Evolutionary conservation across 225 moss, liverwort and hornwort genomes (phyloP), one percentile per base, ranked within the genome.

Genomic region (Pleurozium schreberi): DNA sequence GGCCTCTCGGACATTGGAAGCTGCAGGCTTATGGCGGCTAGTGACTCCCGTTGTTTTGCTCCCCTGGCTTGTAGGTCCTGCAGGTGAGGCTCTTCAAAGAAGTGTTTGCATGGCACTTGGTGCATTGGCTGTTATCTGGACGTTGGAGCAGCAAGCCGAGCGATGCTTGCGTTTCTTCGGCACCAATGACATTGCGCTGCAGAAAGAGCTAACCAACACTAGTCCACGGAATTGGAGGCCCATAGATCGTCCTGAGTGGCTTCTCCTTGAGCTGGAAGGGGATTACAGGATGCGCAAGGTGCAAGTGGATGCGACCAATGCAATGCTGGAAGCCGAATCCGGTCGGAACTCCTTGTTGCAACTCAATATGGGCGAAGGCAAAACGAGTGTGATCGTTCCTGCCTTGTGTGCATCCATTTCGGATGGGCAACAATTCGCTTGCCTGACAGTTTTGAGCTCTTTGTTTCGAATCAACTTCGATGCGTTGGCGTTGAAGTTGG

Each of bases 351-450:
- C 36, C n/a, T 84, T 93, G 4, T 64, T 92, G 68, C 93, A 93
- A 38, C 40, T 93, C 5, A 93, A 92, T 78, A 93, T 93, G 93
- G 93, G 92, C 36, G 93, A 93, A 77, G 93, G 92, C 12, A 93
- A 93, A 75, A 90, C 92, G 4, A 93, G 90, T 58, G 90, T 90
- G 30, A 92, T 92, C 8, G 90, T 90, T 7, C 92, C 92, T 68
- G 92, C 93, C 5, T 50, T 92, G 49, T 93, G 93, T 38, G 83
- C 90, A 17, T 87, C 82, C 75, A 90, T 93, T 68, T 73, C 92
- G 18, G 69, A 90, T 55, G 90, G 90, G 19, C 6, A 45, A 1
- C 87, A 50, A 22, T 92, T 90, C 38, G 93, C 92, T 23, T 92
- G 90, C 38, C 73, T 92, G 23, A 93, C 89, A 42, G 92, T 93